A percentile compares a stretch with the other conserved stretches of the same genome.
Conservation (phyloP, 495 filamentous ascomycete species). For the Hypoxylon subgilvum region DNA sequence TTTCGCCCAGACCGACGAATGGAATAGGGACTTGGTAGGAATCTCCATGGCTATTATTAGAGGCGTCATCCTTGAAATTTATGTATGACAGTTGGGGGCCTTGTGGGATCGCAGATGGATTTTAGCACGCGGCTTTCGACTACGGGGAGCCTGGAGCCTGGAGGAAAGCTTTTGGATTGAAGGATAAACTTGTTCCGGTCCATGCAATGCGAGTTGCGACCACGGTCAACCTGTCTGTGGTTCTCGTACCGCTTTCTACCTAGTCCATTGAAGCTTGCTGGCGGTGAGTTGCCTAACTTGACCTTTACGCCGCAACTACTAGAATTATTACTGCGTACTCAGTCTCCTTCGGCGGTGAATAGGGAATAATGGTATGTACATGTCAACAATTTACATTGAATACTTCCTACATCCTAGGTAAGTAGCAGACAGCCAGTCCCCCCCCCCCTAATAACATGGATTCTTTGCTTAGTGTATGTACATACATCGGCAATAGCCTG, state of each 20-base stretch:
- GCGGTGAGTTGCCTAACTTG: constrained; percentile 18
- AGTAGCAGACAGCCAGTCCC: neutral
- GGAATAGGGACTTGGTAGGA: neutral
- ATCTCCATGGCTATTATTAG: constrained; percentile 21
- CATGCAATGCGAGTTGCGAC: constrained; percentile 15
- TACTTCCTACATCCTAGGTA: no score
- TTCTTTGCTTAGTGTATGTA: no score
- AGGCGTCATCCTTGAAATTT: neutral
- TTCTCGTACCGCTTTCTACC: constrained; percentile 9
- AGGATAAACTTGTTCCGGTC: constrained; percentile 29
- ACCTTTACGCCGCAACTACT: neutral
- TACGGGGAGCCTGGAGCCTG: no score
- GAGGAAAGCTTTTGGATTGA: constrained; percentile 18
- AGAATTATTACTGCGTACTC: neutral
- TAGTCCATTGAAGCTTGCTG: constrained; percentile 11
- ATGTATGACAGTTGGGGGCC: constrained; percentile 2
- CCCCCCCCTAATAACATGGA: no score
- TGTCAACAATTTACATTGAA: no score
- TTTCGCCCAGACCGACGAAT: neutral
- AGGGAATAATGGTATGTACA: constrained; percentile 11
- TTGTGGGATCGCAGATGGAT: constrained; percentile 26
- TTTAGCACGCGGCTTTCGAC: constrained; percentile 16
- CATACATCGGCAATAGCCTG: neutral
- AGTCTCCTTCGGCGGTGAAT: neutral
- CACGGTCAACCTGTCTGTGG: constrained; percentile 4